Percentiles rank a stretch among this genome's conserved stretches.
These are phyloP conservation scores for Plantago coronopus DNA, from an alignment of 305 asterid genomes.

Conservation along the genomic window DNA sequence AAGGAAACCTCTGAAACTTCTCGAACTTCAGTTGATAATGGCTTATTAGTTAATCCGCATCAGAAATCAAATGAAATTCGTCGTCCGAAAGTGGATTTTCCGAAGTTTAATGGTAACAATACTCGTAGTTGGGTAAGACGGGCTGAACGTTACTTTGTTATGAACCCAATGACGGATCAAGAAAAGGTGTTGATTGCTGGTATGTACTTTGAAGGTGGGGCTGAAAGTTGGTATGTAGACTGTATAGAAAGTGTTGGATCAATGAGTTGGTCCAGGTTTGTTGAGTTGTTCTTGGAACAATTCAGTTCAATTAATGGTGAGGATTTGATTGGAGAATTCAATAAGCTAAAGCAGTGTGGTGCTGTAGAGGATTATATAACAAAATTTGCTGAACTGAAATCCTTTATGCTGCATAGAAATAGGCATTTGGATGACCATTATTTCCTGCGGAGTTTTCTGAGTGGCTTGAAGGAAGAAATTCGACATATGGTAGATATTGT, in stretches of 20 bases:
- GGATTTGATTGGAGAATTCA: neutral
- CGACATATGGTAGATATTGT: neutral
- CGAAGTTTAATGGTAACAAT: no score
- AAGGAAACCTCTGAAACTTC: no score
- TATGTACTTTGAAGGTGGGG: neutral
- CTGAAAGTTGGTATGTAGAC: neutral
- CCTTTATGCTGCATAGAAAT: neutral
- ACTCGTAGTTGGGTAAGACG: no score
- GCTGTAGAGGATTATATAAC: neutral
- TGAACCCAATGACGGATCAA: neutral
- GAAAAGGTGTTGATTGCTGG: neutral
- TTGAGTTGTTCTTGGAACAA: neutral
- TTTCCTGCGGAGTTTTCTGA: neutral
- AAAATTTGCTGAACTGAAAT: neutral
- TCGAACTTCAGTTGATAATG: no score
- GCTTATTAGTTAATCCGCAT: no score
- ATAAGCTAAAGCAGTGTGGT: neutral
- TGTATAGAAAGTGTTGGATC: neutral
- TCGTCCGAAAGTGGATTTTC: no score
- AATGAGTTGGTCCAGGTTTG: neutral
- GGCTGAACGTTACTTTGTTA: no score
- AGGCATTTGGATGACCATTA: neutral
- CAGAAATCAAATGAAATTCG: no score
- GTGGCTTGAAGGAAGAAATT: neutral
- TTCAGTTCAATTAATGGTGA: neutral